Evolutionary conservation across 768 basidiomycete genomes (phyloP).

Genomic region (Lanmaoa pseudosensibilis): DNA sequence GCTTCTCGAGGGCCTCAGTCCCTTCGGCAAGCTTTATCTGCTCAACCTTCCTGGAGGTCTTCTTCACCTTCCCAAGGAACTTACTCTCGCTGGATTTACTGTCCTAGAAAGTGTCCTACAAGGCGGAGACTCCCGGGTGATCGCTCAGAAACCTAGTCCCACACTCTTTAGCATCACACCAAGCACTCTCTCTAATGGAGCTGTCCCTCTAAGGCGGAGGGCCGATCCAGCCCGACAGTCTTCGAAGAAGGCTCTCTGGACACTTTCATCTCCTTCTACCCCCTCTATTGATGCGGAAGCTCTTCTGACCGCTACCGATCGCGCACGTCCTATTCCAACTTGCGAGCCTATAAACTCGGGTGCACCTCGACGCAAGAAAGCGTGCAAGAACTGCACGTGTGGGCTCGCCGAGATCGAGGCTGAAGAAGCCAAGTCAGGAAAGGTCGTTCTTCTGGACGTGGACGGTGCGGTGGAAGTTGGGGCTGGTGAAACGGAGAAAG

Average conservation of each 20-base stretch:
- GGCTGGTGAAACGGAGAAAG: slow-evolving; percentile 59
- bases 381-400: slow-evolving; percentile 96
- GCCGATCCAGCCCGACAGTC: slow-evolving; percentile 58
- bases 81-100: slow-evolving; percentile 66
- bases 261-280: slow-evolving; percentile 67
- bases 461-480: slow-evolving; percentile 60
- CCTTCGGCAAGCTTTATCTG: slow-evolving; percentile 70
- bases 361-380: slow-evolving; percentile 75
- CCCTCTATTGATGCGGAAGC: slow-evolving; percentile 80
- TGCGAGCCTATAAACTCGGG: slow-evolving; percentile 62
- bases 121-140: slow-evolving; percentile 43
- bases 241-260: slow-evolving; percentile 88
- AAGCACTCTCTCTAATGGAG: slow-evolving; percentile 24
- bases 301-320: slow-evolving; percentile 82
- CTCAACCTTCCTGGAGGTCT: slow-evolving; percentile 50
- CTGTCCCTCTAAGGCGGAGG: slow-evolving; percentile 53
- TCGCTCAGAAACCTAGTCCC: slow-evolving; percentile 71
- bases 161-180: slow-evolving; percentile 15
- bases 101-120: slow-evolving; percentile 44
- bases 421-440: slow-evolving; percentile 64
- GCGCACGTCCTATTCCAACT: slow-evolving; percentile 69
- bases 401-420: slow-evolving; percentile 94
- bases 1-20: slow-evolving; percentile 57
- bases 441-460: slow-evolving; percentile 65
- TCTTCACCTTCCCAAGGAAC: slow-evolving; percentile 51